Base-by-base conservation (phyloP, 768 basidiomycete genomes). In the Trametes cinnabarina region DNA sequence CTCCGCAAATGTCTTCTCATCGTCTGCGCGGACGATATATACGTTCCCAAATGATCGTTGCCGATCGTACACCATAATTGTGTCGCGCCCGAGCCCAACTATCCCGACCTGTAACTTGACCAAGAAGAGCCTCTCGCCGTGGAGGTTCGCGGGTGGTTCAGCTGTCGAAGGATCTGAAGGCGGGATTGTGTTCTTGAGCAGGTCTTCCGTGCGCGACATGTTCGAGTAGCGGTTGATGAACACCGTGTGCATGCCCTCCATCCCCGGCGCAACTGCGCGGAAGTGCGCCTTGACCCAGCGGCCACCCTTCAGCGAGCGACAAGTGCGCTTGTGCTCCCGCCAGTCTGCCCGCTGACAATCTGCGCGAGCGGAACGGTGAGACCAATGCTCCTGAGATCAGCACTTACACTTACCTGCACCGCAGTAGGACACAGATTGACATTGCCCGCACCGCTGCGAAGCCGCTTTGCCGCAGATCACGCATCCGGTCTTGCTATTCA, bases 341-440 rank as follows among this genome's bases (percentile, higher is more conserved):
- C 77, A 80, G 59, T 79, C 74, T n/a, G 55, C 61, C 15, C 53
- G 66, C 58, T 78, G 79, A 51, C 78, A 79, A 39, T 72, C 78
- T 67, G 51, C n/a, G n/a, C n/a, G n/a, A n/a, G n/a, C n/a, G n/a
- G n/a, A n/a, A n/a, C n/a, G n/a, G n/a, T n/a, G n/a, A n/a, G n/a
- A n/a, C n/a, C n/a, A n/a, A n/a, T n/a, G n/a, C n/a, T n/a, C n/a
- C n/a, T n/a, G n/a, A n/a, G n/a, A n/a, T n/a, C n/a, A n/a, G n/a
- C n/a, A n/a, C n/a, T n/a, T n/a, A n/a, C 12, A 0, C 66, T 44
- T 19, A 75, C 75, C 71, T 60, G 65, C 63, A 19, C 73, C 61
- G 54, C 77, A 77, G 57, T 78, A 77, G 4, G 68, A 60, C 14
- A 70, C 71, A 0, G 67, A 67, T 20, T 72, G 62, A 47, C 77